Base-by-base conservation (phyloP, 2,329 filamentous ascomycete genomes). In the Hypocrella siamensis region DNA sequence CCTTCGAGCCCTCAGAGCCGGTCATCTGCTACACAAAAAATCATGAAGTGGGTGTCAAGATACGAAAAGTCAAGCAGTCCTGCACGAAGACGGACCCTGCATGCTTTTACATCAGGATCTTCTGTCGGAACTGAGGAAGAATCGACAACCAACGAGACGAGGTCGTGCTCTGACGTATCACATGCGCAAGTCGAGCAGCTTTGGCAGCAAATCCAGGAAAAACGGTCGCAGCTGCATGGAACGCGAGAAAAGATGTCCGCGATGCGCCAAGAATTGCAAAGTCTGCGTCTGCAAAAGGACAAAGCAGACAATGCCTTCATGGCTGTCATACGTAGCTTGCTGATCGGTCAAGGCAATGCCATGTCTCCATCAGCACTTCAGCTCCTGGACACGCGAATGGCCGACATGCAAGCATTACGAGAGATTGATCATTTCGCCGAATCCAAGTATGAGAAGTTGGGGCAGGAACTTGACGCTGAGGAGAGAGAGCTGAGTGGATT, bases 251-350 rank as follows among this genome's bases (percentile, higher is more conserved):
- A 46, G 11, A 60, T 59, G 51, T 41, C 48, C 4, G 33, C 34
- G 12, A 48, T 44, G 30, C 47, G 57, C 19, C 48, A 43, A 21
- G 40, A 46, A 22, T 31, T 60, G 24, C 44, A 45, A 26, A 37
- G 47, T 4, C 33, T 55, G 14, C 51, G 57, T 2, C 47, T 40
- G 14, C 40, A 38, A 17, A 54, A 48, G 31, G 50, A 56, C 25
- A 44, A 50, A 17, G 47, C 53, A 5, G 58, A 60, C 30, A 59
- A 60, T 38, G 45, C 45, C 1, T 57, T 60, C 28, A 58, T 60
- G 55, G 46, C 47, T 18, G 38, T 53, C 12, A 38, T 60, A 15
- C 48, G 57, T 4, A 55, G 53, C 1, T 43, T 58, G 17, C 42
- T 60, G 4, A 42, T 57, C 15, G 47, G 41, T 29, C 45, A 43